Conservation (phyloP, 192 early-diverging fungal species). For the Coemansia interrupta region DNA sequence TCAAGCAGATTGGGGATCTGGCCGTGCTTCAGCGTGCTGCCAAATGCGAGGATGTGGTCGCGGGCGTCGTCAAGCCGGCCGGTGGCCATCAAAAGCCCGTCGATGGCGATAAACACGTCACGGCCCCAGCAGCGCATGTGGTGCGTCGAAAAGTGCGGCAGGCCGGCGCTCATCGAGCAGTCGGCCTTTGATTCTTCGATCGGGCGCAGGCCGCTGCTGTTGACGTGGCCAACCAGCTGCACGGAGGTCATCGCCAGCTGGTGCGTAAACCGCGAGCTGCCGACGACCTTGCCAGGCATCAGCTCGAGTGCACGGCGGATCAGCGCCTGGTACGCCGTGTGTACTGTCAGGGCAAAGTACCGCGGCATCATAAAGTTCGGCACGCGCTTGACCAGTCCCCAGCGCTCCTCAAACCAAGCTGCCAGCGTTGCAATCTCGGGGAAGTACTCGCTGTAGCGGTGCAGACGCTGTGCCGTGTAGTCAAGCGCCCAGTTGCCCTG, state of each 20-base stretch:
- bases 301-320: constrained; percentile 59
- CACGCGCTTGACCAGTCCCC: constrained; percentile 65
- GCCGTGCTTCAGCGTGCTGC: constrained; percentile 86
- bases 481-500: constrained; percentile 90
- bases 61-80: constrained; percentile 81
- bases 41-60: constrained; percentile 87
- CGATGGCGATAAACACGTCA: constrained; percentile 90
- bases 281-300: constrained; percentile 58
- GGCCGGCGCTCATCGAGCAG: constrained; percentile 83
- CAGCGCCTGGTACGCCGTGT: constrained; percentile 73
- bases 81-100: constrained; percentile 78
- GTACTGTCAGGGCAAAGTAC: constrained; percentile 85
- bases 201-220: constrained; percentile 80
- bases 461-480: constrained; percentile 73
- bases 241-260: constrained; percentile 74
- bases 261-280: constrained; percentile 63
- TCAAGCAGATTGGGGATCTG: constrained; percentile 96
- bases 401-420: constrained; percentile 78
- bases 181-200: constrained; percentile 22
- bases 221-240: constrained; percentile 79
- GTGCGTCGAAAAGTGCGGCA: constrained; percentile 88
- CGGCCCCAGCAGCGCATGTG: constrained; percentile 99
- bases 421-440: constrained; percentile 39
- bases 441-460: constrained; percentile 22
- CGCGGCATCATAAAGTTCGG: constrained; percentile 87